phyloP scores from a whole-genome alignment of 2,329 filamentous ascomycete genomes.

The Phaeomoniella chlamydospora region DNA sequence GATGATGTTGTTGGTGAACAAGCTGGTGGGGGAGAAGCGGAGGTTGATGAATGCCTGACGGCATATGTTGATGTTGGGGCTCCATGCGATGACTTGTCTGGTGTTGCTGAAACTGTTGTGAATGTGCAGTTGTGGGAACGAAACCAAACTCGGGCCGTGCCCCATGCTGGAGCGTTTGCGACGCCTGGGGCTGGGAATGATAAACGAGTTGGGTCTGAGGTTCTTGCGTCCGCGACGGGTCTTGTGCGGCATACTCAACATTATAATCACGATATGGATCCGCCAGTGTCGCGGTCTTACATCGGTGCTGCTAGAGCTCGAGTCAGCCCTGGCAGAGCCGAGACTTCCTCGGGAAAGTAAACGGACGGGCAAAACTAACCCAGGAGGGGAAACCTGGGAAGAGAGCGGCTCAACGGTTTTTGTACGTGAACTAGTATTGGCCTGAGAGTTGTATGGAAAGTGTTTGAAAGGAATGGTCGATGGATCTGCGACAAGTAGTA shows the following conservation, averaged over 20 bases:
- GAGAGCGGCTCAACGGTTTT: not conserved
- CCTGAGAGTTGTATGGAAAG: slow-evolving; percentile 1
- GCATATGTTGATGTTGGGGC: slow-evolving; percentile 1
- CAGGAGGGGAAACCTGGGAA: not conserved
- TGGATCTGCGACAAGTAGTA: not conserved
- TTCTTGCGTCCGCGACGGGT: slow-evolving; percentile 50
- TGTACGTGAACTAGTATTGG: not conserved
- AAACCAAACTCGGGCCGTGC: slow-evolving; percentile 13
- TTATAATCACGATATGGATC: slow-evolving; percentile 64
- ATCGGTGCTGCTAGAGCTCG: slow-evolving; percentile 62
- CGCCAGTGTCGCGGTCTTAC: slow-evolving; percentile 57
- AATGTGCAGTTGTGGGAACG: not conserved
- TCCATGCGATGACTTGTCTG: not conserved
- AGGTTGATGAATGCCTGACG: slow-evolving; percentile 4
- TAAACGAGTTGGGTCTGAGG: slow-evolving; percentile 51
- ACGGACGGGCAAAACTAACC: not conserved
- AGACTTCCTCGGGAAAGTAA: slow-evolving; percentile 1
- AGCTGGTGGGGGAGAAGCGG: slow-evolving; percentile 18
- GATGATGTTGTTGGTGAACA: slow-evolving; percentile 22
- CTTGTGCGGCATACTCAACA: slow-evolving; percentile 60
- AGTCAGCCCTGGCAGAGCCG: slow-evolving; percentile 51
- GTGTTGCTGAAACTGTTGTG: slow-evolving; percentile 2
- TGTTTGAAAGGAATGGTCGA: slow-evolving; percentile 1
- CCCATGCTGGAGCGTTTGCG: slow-evolving; percentile 20
- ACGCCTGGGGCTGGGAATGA: slow-evolving; percentile 30